phyloP scores from a whole-genome alignment of 257 asterid genomes.

The Ligustrum vulgare region DNA sequence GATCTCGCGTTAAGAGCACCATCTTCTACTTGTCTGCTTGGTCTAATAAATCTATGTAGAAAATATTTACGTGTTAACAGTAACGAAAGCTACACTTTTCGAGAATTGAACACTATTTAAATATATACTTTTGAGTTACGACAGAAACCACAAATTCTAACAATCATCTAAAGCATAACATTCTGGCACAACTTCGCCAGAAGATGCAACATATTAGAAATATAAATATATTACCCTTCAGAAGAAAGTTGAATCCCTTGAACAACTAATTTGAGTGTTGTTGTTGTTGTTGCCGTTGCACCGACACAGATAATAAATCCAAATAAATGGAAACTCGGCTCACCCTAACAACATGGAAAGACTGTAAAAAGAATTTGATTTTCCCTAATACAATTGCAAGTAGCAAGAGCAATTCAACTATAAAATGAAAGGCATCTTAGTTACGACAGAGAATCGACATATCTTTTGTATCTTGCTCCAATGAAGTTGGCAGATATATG shows the following conservation, averaged over 20 bases:
- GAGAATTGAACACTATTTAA: too few relatives aligned
- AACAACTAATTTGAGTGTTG: constrained; percentile 85
- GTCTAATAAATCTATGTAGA: too few relatives aligned
- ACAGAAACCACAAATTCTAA: too few relatives aligned
- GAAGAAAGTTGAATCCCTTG: constrained; percentile 89
- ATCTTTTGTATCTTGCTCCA: neutral
- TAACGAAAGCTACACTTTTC: too few relatives aligned
- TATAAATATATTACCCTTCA: constrained; percentile 59
- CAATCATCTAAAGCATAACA: neutral
- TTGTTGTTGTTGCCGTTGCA: constrained; percentile 93
- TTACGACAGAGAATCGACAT: neutral
- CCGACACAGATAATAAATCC: constrained; percentile 83
- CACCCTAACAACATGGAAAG: constrained; percentile 58
- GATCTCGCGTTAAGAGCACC: too few relatives aligned
- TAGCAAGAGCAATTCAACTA: neutral
- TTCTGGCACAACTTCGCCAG: constrained; percentile 1
- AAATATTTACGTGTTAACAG: too few relatives aligned
- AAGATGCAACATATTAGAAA: neutral
- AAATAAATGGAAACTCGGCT: constrained; percentile 88
- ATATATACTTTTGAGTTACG: too few relatives aligned
- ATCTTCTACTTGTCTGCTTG: too few relatives aligned
- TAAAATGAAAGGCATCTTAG: constrained; percentile 7
- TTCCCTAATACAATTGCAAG: neutral
- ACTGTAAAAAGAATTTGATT: neutral
- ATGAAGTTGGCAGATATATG: neutral